phyloP scores from a whole-genome alignment of 495 filamentous ascomycete species.

The Podospora fimiseda region DNA sequence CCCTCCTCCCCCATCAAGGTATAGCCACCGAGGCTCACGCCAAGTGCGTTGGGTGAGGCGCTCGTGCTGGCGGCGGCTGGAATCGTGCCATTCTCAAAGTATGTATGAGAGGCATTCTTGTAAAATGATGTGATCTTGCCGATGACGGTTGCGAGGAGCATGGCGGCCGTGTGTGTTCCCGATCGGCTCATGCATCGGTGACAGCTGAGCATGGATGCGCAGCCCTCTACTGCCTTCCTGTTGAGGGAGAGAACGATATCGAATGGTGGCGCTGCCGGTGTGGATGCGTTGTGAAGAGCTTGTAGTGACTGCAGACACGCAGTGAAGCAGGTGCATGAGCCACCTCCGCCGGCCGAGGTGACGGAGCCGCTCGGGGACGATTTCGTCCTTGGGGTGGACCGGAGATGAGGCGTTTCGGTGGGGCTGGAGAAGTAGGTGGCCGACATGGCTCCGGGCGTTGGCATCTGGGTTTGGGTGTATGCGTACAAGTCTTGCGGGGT shows the following conservation, averaged over 20 bases:
- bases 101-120: constrained; percentile 33
- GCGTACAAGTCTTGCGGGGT: constrained; percentile 24
- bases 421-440: constrained; percentile 35
- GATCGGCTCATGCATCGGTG: constrained; percentile 34
- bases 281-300: constrained; percentile 41
- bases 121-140: constrained; percentile 44
- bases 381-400: constrained; percentile 26
- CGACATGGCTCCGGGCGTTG: constrained; percentile 25
- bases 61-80: constrained; percentile 16
- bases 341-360: constrained; percentile 16
- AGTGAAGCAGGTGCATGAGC: constrained; percentile 41
- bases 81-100: constrained; percentile 26
- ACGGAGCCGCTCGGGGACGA: constrained; percentile 20
- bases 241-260: constrained; percentile 41
- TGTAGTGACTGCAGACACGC: constrained; percentile 41
- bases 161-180: constrained; percentile 37
- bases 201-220: constrained; percentile 40
- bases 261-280: constrained; percentile 31
- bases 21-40: constrained; percentile 39
- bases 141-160: constrained; percentile 44
- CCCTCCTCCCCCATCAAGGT: constrained; percentile 39
- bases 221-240: constrained; percentile 43
- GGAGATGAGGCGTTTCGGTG: constrained; percentile 28
- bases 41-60: constrained; percentile 19
- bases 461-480: constrained; percentile 26